These are phyloP conservation scores for Phycomyces nitens DNA, from an alignment of 192 early-diverging fungal genomes.

Conservation along the genomic window DNA sequence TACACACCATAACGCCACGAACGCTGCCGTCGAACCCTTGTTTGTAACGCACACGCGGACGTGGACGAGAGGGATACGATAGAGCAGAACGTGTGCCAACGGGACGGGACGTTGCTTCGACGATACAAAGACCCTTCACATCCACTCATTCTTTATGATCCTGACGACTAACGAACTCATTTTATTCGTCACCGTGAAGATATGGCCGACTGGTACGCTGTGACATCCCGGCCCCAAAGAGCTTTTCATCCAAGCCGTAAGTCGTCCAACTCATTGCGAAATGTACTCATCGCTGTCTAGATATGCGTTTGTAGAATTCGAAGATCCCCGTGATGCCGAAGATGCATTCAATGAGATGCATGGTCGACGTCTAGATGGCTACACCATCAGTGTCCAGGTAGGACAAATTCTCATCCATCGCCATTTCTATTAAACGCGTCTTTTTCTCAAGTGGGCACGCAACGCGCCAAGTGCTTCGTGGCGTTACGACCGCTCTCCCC, in stretches of 20 bases:
- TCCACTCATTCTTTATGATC: background rate
- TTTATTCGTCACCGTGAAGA: conserved; percentile 36
- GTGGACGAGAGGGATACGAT: background rate
- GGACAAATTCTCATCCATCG: background rate
- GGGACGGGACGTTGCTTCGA: background rate
- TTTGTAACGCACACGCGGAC: background rate
- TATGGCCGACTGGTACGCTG: conserved; percentile 83
- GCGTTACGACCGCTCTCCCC: conserved; percentile 67
- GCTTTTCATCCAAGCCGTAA: conserved; percentile 65
- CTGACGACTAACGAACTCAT: background rate
- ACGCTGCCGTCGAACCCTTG: conserved; percentile 4
- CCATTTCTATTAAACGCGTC: background rate
- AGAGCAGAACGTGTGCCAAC: background rate
- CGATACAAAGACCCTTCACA: background rate
- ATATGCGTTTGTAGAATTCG: conserved; percentile 96
- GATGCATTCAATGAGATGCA: conserved; percentile 96
- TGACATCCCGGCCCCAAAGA: conserved; percentile 78
- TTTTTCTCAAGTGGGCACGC: conserved; percentile 70
- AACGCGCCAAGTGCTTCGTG: conserved; percentile 75
- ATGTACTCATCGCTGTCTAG: conserved; percentile 34
- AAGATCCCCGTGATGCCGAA: conserved; percentile 84
- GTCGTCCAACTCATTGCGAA: conserved; percentile 13
- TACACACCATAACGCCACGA: background rate
- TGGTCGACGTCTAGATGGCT: conserved; percentile 75
- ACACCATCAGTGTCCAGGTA: conserved; percentile 78